Base-by-base conservation (phyloP, 345 rosid genomes). In the Laguncularia racemosa region DNA sequence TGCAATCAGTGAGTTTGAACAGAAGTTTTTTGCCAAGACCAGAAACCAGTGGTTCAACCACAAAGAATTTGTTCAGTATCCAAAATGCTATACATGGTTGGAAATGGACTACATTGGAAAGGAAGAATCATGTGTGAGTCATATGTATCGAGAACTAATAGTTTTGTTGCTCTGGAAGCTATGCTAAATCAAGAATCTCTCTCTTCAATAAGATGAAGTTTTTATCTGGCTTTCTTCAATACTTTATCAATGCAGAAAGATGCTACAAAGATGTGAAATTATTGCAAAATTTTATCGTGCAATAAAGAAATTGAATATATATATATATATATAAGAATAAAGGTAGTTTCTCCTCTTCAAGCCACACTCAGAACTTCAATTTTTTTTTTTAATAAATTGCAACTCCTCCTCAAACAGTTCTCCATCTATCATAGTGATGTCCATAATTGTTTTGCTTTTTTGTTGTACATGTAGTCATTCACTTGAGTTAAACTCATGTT, bases 71-170 rank as follows among this genome's bases (percentile, higher is more conserved):
- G 48, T 56, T 19, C 73, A 71, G 61, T 47, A 78, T 52, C 86
- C 88, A 33, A 85, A 79, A 69, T 68, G 59, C 65, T 91, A 88
- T 71, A 61, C 95, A 44, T 79, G 80, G 92, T 47, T 86, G 52
- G 95, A 91, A 69, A 91, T 84, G 95, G 96, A 88, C 76, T 88
- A 88, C 54, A 64, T 76, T 49, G 73, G 73, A 55, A 70, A 76
- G 45, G 80, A 81, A 60, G 75, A 78, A 62, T 66, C 71, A 67
- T 76, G 19, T 58, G 96, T 85, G 64, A 78, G 96, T 76, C 67
- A 48, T 48, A 6, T n/a, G 5, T 23, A 56, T 18, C 47, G 48
- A 33, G 38, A 12, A 46, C 19, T 58, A 52, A 48, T 12, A 47
- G 21, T n/a, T 16, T 26, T 8, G 46, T 38, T 33, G 40, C 1